Base-by-base conservation (phyloP, 768 basidiomycete genomes). In the Rhodotorula paludigena region DNA sequence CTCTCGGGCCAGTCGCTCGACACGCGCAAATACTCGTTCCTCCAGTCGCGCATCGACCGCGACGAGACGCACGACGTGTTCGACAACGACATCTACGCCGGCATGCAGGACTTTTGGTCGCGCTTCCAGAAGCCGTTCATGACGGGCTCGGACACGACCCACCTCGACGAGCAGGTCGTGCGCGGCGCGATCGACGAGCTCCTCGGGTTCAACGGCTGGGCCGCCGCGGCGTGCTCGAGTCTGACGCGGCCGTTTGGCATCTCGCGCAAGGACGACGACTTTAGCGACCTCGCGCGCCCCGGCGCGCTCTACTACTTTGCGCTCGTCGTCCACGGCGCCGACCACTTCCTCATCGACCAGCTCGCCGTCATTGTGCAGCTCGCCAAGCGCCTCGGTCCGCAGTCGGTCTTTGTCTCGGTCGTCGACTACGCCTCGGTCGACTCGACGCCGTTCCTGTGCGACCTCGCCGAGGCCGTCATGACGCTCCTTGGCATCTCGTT, bases 261-360 rank as follows among this genome's bases (percentile, higher is more conserved):
- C 76, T 90, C 92, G 79, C 88, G 86, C 74, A 60, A 63, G 54
- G 86, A 93, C 61, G 86, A 88, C 72, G 83, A 88, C 28, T 98
- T 92, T 78, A 89, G 91, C 74, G 92, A 93, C 78, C 86, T 99
- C 68, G 85, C 88, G 33, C 83, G 83, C 41, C 84, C 88, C 60
- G 87, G 90, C 73, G 87, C 88, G 72, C 82, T 97, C 25, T 99
- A 97, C 82, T 99, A 87, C 78, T 84, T 99, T 70, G 93, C 91
- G 63, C 88, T 98, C 73, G 85, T 93, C 71, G 89, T 99, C 52
- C 94, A 99, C 78, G 94, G 92, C 7, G 96, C 96, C 5, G 96
- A 99, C 81, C 96, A 99, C 78, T 99, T 99, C 81, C 85, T 98
- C 60, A 90, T 97, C 72, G 96, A 98, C 80, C 96, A 99, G 78